Evolutionary conservation across 441 rosid genomes (phyloP).

Genomic region (Jatropha multifida): DNA sequence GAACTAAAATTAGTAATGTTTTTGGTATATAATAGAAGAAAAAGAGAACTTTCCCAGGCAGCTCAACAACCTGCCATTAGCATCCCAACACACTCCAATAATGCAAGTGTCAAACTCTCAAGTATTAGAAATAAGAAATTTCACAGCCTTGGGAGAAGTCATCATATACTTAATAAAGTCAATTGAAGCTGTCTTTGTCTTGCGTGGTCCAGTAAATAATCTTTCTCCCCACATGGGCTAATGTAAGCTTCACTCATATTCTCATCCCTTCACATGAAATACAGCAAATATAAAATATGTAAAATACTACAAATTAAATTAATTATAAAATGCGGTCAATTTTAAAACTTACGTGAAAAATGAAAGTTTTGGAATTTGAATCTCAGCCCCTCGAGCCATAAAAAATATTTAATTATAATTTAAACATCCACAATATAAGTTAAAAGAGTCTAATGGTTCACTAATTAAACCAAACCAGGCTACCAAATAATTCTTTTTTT

Average conservation of each 20-base stretch:
- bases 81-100: neutral
- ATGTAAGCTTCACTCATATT: constrained; percentile 32
- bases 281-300: constrained; percentile 26
- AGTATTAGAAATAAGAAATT: neutral
- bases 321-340: too few relatives aligned
- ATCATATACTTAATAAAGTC: neutral
- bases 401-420: too few relatives aligned
- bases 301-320: neutral
- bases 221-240: constrained; percentile 34
- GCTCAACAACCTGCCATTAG: neutral
- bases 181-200: constrained; percentile 18
- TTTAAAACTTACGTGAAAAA: too few relatives aligned
- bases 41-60: neutral
- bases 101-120: neutral
- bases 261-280: constrained; percentile 39
- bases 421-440: constrained; percentile 7
- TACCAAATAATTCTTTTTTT: neutral
- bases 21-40: too few relatives aligned
- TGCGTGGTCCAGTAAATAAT: constrained; percentile 3
- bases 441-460: neutral
- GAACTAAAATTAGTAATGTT: too few relatives aligned
- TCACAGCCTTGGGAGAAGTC: neutral
- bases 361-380: too few relatives aligned
- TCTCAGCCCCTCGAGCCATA: too few relatives aligned
- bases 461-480: constrained; percentile 8